Base-by-base conservation (phyloP, 441 rosid species). In the Adansonia gregorii region DNA sequence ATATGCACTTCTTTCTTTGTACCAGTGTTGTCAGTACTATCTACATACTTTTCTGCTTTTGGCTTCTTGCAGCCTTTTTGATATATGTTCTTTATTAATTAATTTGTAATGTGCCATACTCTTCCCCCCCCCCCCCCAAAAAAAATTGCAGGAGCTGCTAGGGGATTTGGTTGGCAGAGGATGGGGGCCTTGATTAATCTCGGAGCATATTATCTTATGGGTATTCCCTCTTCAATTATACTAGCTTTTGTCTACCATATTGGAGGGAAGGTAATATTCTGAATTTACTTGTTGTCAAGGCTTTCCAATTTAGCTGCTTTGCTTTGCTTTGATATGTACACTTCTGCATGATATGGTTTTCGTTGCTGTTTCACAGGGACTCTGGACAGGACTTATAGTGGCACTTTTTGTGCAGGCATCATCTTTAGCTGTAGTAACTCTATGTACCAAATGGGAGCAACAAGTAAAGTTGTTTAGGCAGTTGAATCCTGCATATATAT, bases 161-260 rank as follows among this genome's bases (percentile, higher is more conserved):
- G 94, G 85, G 93, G 93, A 19, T 89, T 91, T 78, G 96, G 92
- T 3, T 85, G 93, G 96, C 92, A 92, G 78, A 83, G 84, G 79
- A 74, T 80, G 12, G 88, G 90, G 56, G 89, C 91, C 0, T 65
- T 39, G 11, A 85, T 90, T 51, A 92, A 92, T 65, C 78, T 89
- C 7, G 90, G 89, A 27, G 80, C 96, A 8, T 89, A 88, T 76
- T 89, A 86, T 78, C 67, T 85, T 52, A 81, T 80, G 0, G 94
- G 93, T 52, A 83, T 89, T 39, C 94, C 94, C 4, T 69, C 59
- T 6, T 87, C 92, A 45, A 69, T 79, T 56, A 31, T 83, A 63
- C 78, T 89, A 74, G 82, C 89, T 65, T 92, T 90, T 77, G 76
- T 82, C 67, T 85, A 80, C 79, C 83, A 68, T n/a, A 67, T 84